These are phyloP conservation scores for Microbotryomycetes sp. DNA, from an alignment of 1,284 basidiomycete species.

Conservation along the genomic window DNA sequence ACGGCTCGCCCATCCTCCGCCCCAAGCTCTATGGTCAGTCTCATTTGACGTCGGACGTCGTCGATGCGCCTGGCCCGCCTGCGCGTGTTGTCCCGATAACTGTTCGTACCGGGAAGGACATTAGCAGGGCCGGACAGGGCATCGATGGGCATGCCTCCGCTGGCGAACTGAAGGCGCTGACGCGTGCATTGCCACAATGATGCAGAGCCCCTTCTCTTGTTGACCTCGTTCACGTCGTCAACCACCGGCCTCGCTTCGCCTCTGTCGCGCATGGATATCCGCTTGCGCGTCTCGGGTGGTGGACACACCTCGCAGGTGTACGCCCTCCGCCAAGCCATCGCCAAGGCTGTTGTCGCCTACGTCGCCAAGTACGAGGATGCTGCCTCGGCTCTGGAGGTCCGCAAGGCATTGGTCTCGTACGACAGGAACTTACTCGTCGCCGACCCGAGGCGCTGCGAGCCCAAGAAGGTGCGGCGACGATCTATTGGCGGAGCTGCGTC, in stretches of 20 bases:
- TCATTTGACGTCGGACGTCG: background rate
- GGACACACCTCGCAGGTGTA: slow-evolving; percentile 99
- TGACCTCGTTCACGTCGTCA: slow-evolving; percentile 66
- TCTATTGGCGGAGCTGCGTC: too few relatives aligned
- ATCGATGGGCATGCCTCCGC: too few relatives aligned
- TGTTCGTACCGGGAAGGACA: too few relatives aligned
- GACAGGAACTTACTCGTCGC: slow-evolving; percentile 79
- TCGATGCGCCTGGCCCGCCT: background rate
- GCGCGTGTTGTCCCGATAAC: too few relatives aligned
- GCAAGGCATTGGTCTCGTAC: slow-evolving; percentile 92
- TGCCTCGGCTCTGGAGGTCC: slow-evolving; percentile 89
- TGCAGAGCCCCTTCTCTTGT: slow-evolving; percentile 64
- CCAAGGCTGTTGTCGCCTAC: slow-evolving; percentile 93
- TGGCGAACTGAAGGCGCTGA: too few relatives aligned
- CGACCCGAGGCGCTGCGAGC: slow-evolving; percentile 56
- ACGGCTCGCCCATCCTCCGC: slow-evolving; percentile 82
- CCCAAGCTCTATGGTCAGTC: slow-evolving; percentile 81
- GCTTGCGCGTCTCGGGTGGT: slow-evolving; percentile 97
- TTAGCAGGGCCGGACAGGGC: too few relatives aligned
- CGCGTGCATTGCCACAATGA: too few relatives aligned
- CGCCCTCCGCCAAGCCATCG: slow-evolving; percentile 98
- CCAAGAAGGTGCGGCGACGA: slow-evolving; percentile 2
- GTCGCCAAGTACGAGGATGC: slow-evolving; percentile 99
- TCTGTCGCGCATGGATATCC: slow-evolving; percentile 79
- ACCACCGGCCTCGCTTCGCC: slow-evolving; percentile 30